phyloP scores from a whole-genome alignment of 495 filamentous ascomycete species.

The Hypoxylon lenormandii region DNA sequence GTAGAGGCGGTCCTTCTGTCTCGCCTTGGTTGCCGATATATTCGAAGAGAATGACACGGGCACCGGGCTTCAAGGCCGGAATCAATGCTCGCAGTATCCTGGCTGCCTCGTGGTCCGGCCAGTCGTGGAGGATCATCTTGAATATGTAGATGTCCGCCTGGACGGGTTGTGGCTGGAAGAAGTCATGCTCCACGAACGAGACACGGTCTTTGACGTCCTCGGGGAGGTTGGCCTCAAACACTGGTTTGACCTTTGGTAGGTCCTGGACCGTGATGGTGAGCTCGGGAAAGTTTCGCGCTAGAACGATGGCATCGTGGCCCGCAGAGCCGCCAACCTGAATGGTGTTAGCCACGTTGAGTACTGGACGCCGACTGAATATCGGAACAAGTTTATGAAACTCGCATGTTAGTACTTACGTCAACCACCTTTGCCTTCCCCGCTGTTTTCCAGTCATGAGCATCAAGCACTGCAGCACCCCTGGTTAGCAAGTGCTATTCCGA shows the following conservation, averaged over 20 bases:
- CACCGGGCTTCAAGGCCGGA: slow-evolving; percentile 56
- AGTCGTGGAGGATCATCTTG: slow-evolving; percentile 68
- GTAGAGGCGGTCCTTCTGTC: slow-evolving; percentile 29
- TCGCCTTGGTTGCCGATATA: slow-evolving; percentile 52
- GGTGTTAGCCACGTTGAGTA: slow-evolving; percentile 14
- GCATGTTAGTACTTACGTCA: slow-evolving; percentile 44
- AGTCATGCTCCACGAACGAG: slow-evolving; percentile 61
- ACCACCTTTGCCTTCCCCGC: slow-evolving; percentile 49
- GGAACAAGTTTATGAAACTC: not conserved
- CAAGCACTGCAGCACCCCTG: slow-evolving; percentile 26
- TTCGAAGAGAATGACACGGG: slow-evolving; percentile 62
- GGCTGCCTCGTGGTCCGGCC: slow-evolving; percentile 57
- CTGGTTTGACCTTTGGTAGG: slow-evolving; percentile 44
- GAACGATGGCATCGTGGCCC: slow-evolving; percentile 45
- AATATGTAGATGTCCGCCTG: slow-evolving; percentile 67
- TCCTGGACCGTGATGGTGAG: slow-evolving; percentile 56
- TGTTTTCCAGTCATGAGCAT: slow-evolving; percentile 50
- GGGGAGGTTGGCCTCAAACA: slow-evolving; percentile 46
- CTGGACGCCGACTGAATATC: not conserved
- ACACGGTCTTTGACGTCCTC: slow-evolving; percentile 54
- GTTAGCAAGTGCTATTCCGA: slow-evolving; percentile 7
- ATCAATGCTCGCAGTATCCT: slow-evolving; percentile 59
- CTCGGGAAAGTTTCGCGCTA: slow-evolving; percentile 49
- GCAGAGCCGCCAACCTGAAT: slow-evolving; percentile 47
- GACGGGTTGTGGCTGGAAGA: slow-evolving; percentile 64